Base-by-base conservation (phyloP, 352 stramenopile species). In the Globisporangium perplexum region DNA sequence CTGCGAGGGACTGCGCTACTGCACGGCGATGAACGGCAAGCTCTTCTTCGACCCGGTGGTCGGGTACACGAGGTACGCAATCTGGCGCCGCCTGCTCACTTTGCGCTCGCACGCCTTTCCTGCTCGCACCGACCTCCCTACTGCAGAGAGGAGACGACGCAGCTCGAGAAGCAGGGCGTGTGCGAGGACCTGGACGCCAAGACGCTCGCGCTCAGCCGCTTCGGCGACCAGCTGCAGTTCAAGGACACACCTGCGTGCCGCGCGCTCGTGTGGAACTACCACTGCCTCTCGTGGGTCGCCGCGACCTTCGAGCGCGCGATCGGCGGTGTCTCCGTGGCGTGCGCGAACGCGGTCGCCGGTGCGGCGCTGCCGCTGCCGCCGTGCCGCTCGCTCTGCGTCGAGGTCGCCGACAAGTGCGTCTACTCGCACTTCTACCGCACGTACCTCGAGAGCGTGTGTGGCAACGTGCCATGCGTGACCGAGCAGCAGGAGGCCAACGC, bases 401-500 rank as follows among this genome's bases (percentile, higher is more conserved):
- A 90, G 36, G 77, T 90, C 33, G 77, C 79, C 26, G 79, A 90
- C 61, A 83, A 80, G 38, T 90, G 79, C 24, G 77, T 90, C 23
- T 90, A 86, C 56, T 81, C 72, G 56, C 71, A 84, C 50, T 77
- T 88, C 14, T 90, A 87, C 51, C 66, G 70, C 11, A 51, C 69
- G 7, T 88, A 86, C 47, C 53, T 90, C 12, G 69, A 82, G 24
- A 75, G 86, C 18, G 77, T 88, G 2, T 90, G 79, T 39, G 72
- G 69, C n/a, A 82, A 75, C 38, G 72, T 90, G 4, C 54, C 53
- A 1, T 90, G 79, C 41, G 71, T 86, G 36, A 76, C 51, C 18
- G 77, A 88, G 52, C 65, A 71, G 24, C 53, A 84, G 20, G 74
- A 83, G 33, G 26, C 45, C 41, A 73, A 68, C 24, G 70, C 69